A percentile compares a stretch with the other conserved stretches of the same genome.
Evolutionary conservation across 1,139 yeast species (phyloP).

Genomic region (Saccharomyces hybrid): DNA sequence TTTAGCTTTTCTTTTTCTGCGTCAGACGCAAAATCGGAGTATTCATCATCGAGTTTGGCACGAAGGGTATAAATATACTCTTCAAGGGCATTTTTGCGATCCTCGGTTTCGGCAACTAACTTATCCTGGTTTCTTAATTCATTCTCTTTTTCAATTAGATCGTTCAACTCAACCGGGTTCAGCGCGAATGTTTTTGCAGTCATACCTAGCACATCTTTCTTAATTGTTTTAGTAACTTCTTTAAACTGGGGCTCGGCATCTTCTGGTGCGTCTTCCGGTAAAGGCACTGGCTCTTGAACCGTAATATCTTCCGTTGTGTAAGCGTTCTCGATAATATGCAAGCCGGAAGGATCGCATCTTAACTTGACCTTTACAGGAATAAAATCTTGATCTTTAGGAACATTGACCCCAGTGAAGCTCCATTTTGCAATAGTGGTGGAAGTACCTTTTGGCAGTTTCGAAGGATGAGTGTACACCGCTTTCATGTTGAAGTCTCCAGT

Average conservation of each 20-base stretch:
- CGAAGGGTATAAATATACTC: conserved; percentile 97
- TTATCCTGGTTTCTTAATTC: conserved; percentile 84
- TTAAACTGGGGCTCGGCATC: conserved; percentile 80
- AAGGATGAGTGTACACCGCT: conserved; percentile 77
- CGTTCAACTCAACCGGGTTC: conserved; percentile 49
- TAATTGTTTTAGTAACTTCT: conserved; percentile 88
- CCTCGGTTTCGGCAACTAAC: conserved; percentile 97
- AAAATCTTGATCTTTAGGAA: conserved; percentile 66
- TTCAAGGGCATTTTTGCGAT: conserved; percentile 95
- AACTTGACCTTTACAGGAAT: conserved; percentile 88
- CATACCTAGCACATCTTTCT: conserved; percentile 71
- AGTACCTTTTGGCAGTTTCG: conserved; percentile 66
- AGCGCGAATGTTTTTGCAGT: conserved; percentile 60
- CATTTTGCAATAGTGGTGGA: conserved; percentile 68
- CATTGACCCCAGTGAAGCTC: conserved; percentile 78
- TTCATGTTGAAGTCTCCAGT: conserved; percentile 79
- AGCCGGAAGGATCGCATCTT: conserved; percentile 95
- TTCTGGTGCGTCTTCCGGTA: conserved; percentile 47
- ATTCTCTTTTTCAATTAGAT: conserved; percentile 72
- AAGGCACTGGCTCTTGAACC: conserved; percentile 76
- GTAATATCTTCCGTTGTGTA: conserved; percentile 89
- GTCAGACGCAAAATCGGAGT: conserved; percentile 80
- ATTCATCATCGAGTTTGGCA: conserved; percentile 92
- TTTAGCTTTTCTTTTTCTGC: conserved; percentile 79
- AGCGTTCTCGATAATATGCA: conserved; percentile 89